Percentiles rank a stretch among this genome's conserved stretches.
phyloP scores from a whole-genome alignment of 306 rosid species.

The Corylus heterophylla region DNA sequence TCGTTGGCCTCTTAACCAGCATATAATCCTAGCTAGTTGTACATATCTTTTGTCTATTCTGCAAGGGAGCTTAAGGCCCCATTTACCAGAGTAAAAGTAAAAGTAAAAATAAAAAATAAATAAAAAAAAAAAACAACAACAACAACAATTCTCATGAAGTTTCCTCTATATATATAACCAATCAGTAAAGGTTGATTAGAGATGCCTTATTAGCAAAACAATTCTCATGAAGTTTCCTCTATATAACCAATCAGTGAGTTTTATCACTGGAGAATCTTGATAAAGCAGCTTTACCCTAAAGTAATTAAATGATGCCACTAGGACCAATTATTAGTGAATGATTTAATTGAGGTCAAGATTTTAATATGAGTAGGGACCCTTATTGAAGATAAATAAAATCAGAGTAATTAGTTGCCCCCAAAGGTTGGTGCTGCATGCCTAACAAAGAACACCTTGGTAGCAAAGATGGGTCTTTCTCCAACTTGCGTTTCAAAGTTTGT shows the following conservation, averaged over 20 bases:
- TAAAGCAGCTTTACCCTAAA: slow-evolving; percentile 5
- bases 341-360: not conserved
- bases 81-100: not conserved
- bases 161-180: too few species aligned
- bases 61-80: not conserved
- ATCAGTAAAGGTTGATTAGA: not conserved
- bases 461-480: not conserved
- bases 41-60: not conserved
- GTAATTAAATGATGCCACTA: not conserved
- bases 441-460: not conserved
- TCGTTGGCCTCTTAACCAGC: too few species aligned
- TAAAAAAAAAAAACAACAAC: not conserved
- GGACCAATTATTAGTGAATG: not conserved
- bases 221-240: not conserved
- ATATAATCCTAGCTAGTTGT: too few species aligned
- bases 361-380: not conserved
- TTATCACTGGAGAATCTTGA: not conserved
- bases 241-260: slow-evolving; percentile 3
- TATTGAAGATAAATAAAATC: not conserved
- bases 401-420: not conserved
- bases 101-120: too few species aligned
- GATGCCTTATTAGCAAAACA: not conserved
- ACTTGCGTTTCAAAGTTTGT: not conserved
- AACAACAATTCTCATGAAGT: too few species aligned
- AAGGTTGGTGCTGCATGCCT: not conserved